Evolutionary conservation across 805 yeast species (phyloP), one percentile per base, ranked within the genome.

Genomic region (Candida sphagnicola): DNA sequence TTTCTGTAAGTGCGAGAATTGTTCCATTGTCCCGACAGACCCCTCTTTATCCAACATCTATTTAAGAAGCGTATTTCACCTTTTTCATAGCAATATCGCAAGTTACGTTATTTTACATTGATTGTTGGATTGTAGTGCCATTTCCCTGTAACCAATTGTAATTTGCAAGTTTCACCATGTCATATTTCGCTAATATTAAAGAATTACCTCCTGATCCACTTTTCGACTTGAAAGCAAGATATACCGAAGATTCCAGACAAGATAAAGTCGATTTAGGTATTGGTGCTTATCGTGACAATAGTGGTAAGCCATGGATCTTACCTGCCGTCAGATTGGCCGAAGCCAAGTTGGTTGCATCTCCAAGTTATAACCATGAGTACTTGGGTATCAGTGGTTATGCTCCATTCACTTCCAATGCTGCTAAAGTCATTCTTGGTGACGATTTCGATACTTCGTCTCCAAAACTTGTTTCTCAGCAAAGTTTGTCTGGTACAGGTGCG

Each of bases 401-500:
- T 32, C 72, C 77, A 12, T 84, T 88, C 59, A 77, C 84, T 35
- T 53, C 65, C 8, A 82, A 82, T 40, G 85, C 95, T 28, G 82
- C 91, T 8, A 77, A 75, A 54, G 80, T 86, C 34, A 78, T 90
- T 41, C 61, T 85, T 33, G 95, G 93, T 30, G 66, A 64, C 1
- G 72, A 80, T 35, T 26, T 26, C 12, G 29, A 26, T 26, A 26
- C 29, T 13, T 8, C 29, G 5, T 76, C 84, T 2, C 55, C 61
- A 15, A 80, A 79, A 8, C 55, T 79, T 41, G 74, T 80, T 26
- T 80, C 87, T 21, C 77, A 82, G 44, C 95, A 87, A 67, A 75
- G 90, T 16, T 69, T 87, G 35, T 82, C 91, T 15, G 95, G 95
- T 44, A 87, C 95, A 11, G 95, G 95, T 31, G 95, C 98, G 3